phyloP scores from a whole-genome alignment of 2,329 filamentous ascomycete species.

The Fusarium sp. region DNA sequence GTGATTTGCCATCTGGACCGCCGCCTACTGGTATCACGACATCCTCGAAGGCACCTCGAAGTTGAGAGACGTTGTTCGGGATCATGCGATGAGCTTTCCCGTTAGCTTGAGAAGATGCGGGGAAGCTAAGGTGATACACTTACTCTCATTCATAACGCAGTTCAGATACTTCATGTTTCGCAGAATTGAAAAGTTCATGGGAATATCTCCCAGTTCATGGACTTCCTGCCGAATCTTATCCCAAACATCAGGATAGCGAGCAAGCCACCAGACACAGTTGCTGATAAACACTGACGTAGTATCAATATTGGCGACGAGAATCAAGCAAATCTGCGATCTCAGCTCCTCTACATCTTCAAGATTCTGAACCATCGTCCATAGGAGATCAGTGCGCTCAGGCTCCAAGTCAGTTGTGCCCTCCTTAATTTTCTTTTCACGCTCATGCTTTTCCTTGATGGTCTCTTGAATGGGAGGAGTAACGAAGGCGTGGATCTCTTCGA shows the following conservation, averaged over 20 bases:
- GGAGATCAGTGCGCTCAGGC: not conserved
- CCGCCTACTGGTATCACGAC: not conserved
- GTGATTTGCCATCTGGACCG: not conserved
- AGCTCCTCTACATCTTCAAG: not conserved
- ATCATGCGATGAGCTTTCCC: not conserved
- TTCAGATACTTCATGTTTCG: conserved; percentile 3
- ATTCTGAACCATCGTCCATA: not conserved
- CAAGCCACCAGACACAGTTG: not conserved
- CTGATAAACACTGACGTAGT: not conserved
- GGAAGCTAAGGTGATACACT: rapidly evolving
- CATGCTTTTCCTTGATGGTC: not conserved
- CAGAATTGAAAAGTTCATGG: not conserved
- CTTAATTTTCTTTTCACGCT: not conserved
- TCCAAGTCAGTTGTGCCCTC: not conserved
- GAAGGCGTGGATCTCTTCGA: not conserved
- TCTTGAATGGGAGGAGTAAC: not conserved
- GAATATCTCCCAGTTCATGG: not conserved
- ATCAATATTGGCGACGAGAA: not conserved
- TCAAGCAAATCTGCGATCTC: not conserved
- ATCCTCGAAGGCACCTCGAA: not conserved
- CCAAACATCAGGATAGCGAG: not conserved
- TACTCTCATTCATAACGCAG: conserved; percentile 1
- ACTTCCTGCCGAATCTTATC: not conserved
- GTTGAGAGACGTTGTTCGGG: not conserved
- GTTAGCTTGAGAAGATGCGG: not conserved